Conservation (phyloP, 495 filamentous ascomycete species). For the Neurospora sp. region DNA sequence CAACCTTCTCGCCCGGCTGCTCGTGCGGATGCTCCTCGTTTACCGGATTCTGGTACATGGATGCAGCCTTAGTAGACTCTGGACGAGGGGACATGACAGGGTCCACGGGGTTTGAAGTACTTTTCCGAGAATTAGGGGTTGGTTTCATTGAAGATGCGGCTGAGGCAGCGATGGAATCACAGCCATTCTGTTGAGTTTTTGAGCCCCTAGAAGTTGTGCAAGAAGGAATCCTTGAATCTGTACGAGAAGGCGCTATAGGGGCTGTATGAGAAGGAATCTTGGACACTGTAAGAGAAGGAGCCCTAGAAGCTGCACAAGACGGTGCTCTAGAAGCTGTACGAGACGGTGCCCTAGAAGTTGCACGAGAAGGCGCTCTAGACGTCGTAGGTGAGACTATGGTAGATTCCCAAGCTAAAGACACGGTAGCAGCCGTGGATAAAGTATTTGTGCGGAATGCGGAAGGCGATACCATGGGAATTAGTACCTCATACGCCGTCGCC, state of each 20-base stretch:
- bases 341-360: neutral
- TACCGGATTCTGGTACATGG: neutral
- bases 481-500: neutral
- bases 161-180: neutral
- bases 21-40: neutral
- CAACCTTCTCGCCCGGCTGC: neutral
- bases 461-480: neutral
- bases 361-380: neutral
- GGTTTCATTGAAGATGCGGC: neutral
- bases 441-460: neutral
- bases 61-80: neutral
- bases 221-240: neutral
- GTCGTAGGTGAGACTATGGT: neutral
- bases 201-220: neutral
- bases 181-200: neutral
- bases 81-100: neutral
- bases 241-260: neutral
- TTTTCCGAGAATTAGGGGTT: neutral
- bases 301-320: neutral
- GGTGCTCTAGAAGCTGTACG: neutral
- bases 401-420: neutral
- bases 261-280: neutral
- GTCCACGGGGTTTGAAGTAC: neutral
- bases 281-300: neutral
- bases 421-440: neutral